A percentile compares a stretch with the other conserved stretches of the same genome.
These are phyloP conservation scores for Hibiscus mutabilis DNA, from an alignment of 345 rosid species.

Conservation along the genomic window DNA sequence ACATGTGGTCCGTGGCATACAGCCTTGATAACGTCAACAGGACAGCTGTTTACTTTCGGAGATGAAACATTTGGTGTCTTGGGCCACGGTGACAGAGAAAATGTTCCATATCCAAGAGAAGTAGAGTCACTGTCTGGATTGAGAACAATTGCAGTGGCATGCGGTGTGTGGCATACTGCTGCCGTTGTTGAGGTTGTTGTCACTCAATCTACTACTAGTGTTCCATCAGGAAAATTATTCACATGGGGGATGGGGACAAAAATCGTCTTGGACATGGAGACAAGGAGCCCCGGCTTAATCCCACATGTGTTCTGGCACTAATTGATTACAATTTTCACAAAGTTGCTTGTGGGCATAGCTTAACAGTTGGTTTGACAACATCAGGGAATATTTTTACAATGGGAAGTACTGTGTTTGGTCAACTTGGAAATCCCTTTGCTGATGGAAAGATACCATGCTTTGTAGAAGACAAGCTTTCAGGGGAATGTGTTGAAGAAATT, in stretches of 20 bases:
- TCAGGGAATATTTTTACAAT: conserved; percentile 69
- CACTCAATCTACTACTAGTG: conserved; percentile 63
- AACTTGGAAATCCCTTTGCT: conserved; percentile 76
- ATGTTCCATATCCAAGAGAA: conserved; percentile 65
- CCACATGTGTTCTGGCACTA: conserved; percentile 84
- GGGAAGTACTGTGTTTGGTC: conserved; percentile 96
- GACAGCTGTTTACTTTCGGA: conserved; percentile 93
- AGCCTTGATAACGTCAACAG: conserved; percentile 72
- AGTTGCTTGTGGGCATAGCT: conserved; percentile 90
- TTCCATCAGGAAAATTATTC: conserved; percentile 79
- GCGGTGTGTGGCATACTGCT: conserved; percentile 99
- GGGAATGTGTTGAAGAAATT: conserved; percentile 78
- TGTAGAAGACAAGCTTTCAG: conserved; percentile 57
- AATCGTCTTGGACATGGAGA: conserved; percentile 94
- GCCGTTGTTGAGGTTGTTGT: conserved; percentile 91
- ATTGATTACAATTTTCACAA: conserved; percentile 71
- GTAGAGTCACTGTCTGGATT: conserved; percentile 82
- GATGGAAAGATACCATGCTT: conserved; percentile 74
- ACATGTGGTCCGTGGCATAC: conserved; percentile 99
- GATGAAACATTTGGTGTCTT: conserved; percentile 94
- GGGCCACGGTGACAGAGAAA: conserved; percentile 83
- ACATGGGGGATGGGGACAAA: conserved; percentile 99
- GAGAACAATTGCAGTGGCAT: conserved; percentile 74
- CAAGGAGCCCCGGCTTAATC: conserved; percentile 79
- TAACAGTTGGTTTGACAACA: conserved; percentile 85